A percentile compares a stretch with the other conserved stretches of the same genome.
Evolutionary conservation across 768 basidiomycete species (phyloP).

Genomic region (Glaciozyma antarctica): DNA sequence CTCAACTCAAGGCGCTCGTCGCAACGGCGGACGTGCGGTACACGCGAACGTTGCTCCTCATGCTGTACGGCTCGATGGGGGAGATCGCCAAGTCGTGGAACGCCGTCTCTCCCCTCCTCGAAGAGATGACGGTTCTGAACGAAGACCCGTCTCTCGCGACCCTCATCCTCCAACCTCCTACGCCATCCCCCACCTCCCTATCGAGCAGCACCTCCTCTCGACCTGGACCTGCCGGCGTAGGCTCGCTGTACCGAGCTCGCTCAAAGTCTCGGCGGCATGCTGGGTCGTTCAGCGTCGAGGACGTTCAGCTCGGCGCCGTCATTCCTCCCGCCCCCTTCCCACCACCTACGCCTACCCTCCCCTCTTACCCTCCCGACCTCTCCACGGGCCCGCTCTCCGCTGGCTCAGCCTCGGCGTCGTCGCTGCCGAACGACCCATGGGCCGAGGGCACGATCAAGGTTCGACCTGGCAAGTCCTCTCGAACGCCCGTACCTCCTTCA

Average conservation of each 20-base stretch:
- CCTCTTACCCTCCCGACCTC: neutral
- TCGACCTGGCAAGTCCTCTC: slow-evolving; percentile 1
- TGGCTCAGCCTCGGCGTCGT: neutral
- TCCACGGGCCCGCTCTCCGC: neutral
- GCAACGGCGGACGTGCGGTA: slow-evolving; percentile 74
- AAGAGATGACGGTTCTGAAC: slow-evolving; percentile 58
- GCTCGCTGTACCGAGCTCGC: slow-evolving; percentile 9
- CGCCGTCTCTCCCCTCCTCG: slow-evolving; percentile 59
- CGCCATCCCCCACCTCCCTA: slow-evolving; percentile 20
- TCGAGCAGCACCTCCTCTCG: neutral
- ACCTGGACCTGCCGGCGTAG: neutral
- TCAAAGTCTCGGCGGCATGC: slow-evolving; percentile 30
- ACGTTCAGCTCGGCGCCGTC: slow-evolving; percentile 32
- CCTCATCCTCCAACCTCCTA: slow-evolving; percentile 33
- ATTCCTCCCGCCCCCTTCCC: slow-evolving; percentile 26
- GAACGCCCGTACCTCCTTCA: neutral
- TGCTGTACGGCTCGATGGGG: slow-evolving; percentile 78
- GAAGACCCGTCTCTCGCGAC: slow-evolving; percentile 35
- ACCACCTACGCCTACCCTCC: slow-evolving; percentile 13
- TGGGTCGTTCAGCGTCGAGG: slow-evolving; percentile 35
- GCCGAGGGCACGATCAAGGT: slow-evolving; percentile 4
- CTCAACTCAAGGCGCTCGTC: slow-evolving; percentile 70
- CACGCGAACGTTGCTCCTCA: slow-evolving; percentile 71
- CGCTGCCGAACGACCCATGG: neutral
- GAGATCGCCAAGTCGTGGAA: slow-evolving; percentile 84